Percentiles rank a stretch among this genome's conserved stretches.
Conservation (phyloP, 2,329 filamentous ascomycete species). For the Tothia fuscella region DNA sequence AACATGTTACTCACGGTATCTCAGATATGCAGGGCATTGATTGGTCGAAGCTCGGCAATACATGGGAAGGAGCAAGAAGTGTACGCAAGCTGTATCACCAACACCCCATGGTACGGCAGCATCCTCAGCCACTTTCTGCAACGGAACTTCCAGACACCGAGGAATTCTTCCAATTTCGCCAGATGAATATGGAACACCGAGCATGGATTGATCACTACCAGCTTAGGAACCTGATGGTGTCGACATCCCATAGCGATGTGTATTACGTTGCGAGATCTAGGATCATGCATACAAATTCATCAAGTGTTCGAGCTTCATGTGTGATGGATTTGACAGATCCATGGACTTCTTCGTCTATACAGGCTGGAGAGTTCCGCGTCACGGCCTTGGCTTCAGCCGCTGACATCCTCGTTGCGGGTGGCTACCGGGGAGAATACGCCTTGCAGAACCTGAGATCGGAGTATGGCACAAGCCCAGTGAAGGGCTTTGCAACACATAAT, state of each 20-base stretch:
- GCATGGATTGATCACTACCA: constrained; percentile 45
- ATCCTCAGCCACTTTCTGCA: constrained; percentile 14
- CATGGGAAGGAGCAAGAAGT: constrained; percentile 17
- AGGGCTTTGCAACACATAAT: constrained; percentile 38
- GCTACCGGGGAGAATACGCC: constrained; percentile 46
- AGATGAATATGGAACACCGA: constrained; percentile 37
- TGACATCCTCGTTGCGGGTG: constrained; percentile 39
- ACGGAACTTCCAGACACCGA: constrained; percentile 26
- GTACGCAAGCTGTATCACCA: constrained; percentile 14
- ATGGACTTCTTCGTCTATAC: constrained; percentile 18
- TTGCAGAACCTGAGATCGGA: constrained; percentile 31
- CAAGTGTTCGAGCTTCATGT: constrained; percentile 28
- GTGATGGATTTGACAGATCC: constrained; percentile 34
- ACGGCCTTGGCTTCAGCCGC: constrained; percentile 41
- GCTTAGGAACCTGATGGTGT: constrained; percentile 45
- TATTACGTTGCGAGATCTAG: constrained; percentile 39
- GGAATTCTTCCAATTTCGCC: constrained; percentile 35
- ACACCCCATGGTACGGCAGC: no score
- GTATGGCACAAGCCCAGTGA: constrained; percentile 22
- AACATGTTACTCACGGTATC: constrained; percentile 12
- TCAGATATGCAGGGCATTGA: constrained; percentile 28
- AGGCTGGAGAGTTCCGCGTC: constrained; percentile 31
- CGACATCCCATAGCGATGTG: constrained; percentile 41
- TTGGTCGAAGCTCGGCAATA: constrained; percentile 23
- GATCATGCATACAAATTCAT: constrained; percentile 38